phyloP scores from a whole-genome alignment of 331 rosid genomes.

The Stylosanthes scabra region DNA sequence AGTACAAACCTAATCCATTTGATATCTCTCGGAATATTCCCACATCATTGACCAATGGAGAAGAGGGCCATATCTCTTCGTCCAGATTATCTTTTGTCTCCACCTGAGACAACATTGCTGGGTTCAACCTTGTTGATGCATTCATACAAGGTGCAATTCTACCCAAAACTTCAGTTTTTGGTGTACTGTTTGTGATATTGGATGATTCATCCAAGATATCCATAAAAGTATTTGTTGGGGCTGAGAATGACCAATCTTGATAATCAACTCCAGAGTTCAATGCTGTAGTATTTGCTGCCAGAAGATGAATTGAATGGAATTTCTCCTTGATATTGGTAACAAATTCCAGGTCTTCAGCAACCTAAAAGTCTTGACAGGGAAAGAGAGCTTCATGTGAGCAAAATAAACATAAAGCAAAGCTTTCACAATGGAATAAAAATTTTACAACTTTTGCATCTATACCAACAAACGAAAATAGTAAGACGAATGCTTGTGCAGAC shows the following conservation, averaged over 20 bases:
- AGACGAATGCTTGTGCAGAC: neutral
- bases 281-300: conserved; percentile 36
- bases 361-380: conserved; percentile 56
- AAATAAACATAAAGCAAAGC: conserved; percentile 23
- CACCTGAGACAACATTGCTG: conserved; percentile 43
- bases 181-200: conserved; percentile 31
- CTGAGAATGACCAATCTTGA: conserved; percentile 48
- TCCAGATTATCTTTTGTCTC: conserved; percentile 41
- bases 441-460: neutral
- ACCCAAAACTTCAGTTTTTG: conserved; percentile 47
- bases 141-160: conserved; percentile 34
- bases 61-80: conserved; percentile 38
- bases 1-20: conserved; percentile 38
- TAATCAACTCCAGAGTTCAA: conserved; percentile 37
- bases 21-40: conserved; percentile 56
- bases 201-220: conserved; percentile 52
- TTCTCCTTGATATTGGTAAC: conserved; percentile 63
- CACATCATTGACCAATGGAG: conserved; percentile 42
- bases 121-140: conserved; percentile 32
- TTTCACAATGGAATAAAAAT: neutral
- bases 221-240: conserved; percentile 42
- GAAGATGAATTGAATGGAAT: conserved; percentile 47
- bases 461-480: neutral
- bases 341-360: conserved; percentile 71
- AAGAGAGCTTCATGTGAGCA: conserved; percentile 40